Evolutionary conservation across 352 stramenopile species (phyloP), one percentile per base, ranked within the genome.

Genomic region (Pythium oligandrum): DNA sequence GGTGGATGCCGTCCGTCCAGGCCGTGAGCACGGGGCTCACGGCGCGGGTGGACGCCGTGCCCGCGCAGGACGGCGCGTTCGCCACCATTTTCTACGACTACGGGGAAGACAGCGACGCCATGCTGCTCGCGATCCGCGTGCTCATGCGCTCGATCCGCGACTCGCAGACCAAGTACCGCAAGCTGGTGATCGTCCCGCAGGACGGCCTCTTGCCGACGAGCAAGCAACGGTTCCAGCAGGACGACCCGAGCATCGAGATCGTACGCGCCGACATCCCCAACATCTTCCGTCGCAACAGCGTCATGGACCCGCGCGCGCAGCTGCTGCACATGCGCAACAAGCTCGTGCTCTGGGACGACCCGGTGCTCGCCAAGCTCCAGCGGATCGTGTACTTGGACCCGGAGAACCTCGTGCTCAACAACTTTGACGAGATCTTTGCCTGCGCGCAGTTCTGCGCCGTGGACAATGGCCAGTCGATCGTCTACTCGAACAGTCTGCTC

Each of bases 291-390:
- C 66, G 78, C 57, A 71, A 73, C 65, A 60, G 63, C 32, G 57
- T 89, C 48, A 88, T 66, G 8, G 75, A 92, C 53, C 63, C 72
- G 26, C 71, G 78, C 37, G 81, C 82, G 40, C 82, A 90, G 57
- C 55, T 92, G 53, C 57, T 89, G 59, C 82, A 92, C 59, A 88
- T 89, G 77, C 79, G 79, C 46, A 92, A 92, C 59, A 92, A 90
- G 48, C 61, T 90, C 36, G 79, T 78, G 47, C 73, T 92, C 39
- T 92, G 82, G 82, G 82, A 92, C 56, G 78, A 91, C 37, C 72
- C 81, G 11, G 63, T 70, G 55, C 67, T 92, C 35, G 74, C 74
- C 2, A 61, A 68, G 47, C 63, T 90, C 33, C 75, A 85, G 64
- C 79, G 82, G 37, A 63, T 92, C 44, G 79, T 85, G 45, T 92